Conservation (phyloP, 768 basidiomycete genomes). For the Naematelia encephala region DNA sequence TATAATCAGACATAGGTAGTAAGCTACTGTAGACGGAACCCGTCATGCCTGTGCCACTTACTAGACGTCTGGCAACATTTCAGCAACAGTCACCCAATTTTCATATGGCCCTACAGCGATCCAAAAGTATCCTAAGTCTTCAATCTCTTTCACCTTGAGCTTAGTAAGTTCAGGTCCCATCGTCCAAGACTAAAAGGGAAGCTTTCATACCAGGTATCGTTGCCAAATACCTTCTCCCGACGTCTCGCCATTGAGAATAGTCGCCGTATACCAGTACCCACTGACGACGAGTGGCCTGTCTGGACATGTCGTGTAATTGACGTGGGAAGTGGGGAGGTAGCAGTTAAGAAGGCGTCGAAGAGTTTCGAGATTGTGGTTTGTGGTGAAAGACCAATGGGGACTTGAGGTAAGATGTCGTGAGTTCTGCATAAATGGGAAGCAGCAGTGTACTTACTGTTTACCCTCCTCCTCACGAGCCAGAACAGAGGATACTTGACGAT, state of each 20-base stretch:
- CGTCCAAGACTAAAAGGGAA: not conserved
- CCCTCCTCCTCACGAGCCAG: conserved; percentile 30
- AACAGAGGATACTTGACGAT: conserved; percentile 33
- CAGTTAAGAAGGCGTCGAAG: conserved; percentile 23
- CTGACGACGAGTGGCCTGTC: conserved; percentile 31
- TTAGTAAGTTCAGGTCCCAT: conserved; percentile 5
- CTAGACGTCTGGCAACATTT: conserved; percentile 49
- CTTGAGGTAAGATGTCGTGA: too few relatives aligned
- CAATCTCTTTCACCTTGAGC: conserved; percentile 11
- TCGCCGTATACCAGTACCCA: conserved; percentile 43
- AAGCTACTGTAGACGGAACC: too few relatives aligned
- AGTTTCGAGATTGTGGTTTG: conserved; percentile 23
- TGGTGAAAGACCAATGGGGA: conserved; percentile 39
- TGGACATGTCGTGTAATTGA: conserved; percentile 21
- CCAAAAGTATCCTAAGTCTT: conserved; percentile 15
- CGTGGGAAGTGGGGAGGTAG: conserved; percentile 24
- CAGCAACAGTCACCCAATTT: conserved; percentile 40
- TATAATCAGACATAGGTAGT: conserved; percentile 1
- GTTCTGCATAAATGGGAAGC: not conserved
- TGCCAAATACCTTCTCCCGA: conserved; percentile 39
- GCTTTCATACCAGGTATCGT: conserved; percentile 16
- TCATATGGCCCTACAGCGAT: conserved; percentile 34
- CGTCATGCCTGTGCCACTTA: conserved; percentile 16
- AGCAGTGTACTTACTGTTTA: conserved; percentile 28
- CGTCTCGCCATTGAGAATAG: conserved; percentile 16